A percentile compares a stretch with the other conserved stretches of the same genome.
Conservation (phyloP, 192 early-diverging fungal species). For the Coemansia sp. region DNA sequence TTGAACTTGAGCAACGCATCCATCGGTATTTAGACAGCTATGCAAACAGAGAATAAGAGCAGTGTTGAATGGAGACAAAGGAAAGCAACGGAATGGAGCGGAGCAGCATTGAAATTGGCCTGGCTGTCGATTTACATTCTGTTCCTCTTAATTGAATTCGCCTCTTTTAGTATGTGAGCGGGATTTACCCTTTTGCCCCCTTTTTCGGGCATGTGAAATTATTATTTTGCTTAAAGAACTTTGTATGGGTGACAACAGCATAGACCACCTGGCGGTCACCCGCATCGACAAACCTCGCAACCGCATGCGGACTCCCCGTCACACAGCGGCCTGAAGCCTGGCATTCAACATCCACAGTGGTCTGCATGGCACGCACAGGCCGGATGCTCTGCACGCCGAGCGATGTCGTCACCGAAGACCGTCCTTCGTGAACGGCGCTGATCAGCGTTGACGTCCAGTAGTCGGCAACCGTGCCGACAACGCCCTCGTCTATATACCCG, state of each 20-base stretch:
- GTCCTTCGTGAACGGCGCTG: conserved; percentile 22
- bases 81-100: background rate
- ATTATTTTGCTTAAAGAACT: conserved; percentile 19
- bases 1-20: conserved; percentile 3
- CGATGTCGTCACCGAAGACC: conserved; percentile 35
- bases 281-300: conserved; percentile 25
- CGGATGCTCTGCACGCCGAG: conserved; percentile 31
- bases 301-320: conserved; percentile 20
- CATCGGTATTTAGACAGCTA: no score
- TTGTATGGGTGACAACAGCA: conserved; percentile 35
- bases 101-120: no score
- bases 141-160: no score
- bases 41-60: no score
- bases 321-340: background rate
- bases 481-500: conserved; percentile 32
- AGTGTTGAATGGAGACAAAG: no score
- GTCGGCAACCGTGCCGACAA: conserved; percentile 36
- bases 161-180: no score
- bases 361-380: background rate
- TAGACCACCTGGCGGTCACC: conserved; percentile 12
- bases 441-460: conserved; percentile 47
- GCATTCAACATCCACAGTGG: conserved; percentile 22
- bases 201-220: no score
- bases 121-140: no score
- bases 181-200: no score